Evolutionary conservation across 2,329 filamentous ascomycete genomes (phyloP).

Genomic region (Graphiopsis chlorocephala): DNA sequence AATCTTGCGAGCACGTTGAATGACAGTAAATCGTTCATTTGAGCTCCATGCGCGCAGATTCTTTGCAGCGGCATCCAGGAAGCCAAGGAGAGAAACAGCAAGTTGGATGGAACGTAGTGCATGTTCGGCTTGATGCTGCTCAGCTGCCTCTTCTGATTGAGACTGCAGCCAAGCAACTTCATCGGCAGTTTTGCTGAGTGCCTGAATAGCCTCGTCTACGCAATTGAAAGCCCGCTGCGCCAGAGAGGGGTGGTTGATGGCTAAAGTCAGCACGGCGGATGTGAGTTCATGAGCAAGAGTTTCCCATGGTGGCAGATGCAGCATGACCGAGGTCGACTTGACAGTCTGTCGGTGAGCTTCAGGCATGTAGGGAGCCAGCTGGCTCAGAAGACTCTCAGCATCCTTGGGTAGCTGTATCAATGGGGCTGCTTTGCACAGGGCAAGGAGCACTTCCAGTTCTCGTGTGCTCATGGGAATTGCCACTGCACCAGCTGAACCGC

Average conservation of each 20-base stretch:
- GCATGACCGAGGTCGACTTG: slow-evolving; percentile 75
- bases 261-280: slow-evolving; percentile 76
- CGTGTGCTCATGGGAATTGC: slow-evolving; percentile 57
- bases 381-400: slow-evolving; percentile 73
- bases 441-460: slow-evolving; percentile 88
- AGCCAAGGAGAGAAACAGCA: slow-evolving; percentile 82
- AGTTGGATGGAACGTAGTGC: slow-evolving; percentile 58
- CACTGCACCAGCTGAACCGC: slow-evolving; percentile 21
- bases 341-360: slow-evolving; percentile 80
- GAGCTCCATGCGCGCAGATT: slow-evolving; percentile 79
- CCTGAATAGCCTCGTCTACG: slow-evolving; percentile 69
- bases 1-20: slow-evolving; percentile 68
- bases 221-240: slow-evolving; percentile 64
- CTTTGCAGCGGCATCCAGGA: slow-evolving; percentile 76
- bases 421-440: slow-evolving; percentile 85
- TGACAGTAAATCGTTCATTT: slow-evolving; percentile 68
- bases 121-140: slow-evolving; percentile 17
- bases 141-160: slow-evolving; percentile 23
- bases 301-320: slow-evolving; percentile 83
- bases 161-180: slow-evolving; percentile 40
- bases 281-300: slow-evolving; percentile 75
- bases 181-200: slow-evolving; percentile 63
- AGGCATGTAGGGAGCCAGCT: slow-evolving; percentile 79
- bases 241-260: slow-evolving; percentile 67
- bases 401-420: slow-evolving; percentile 67